phyloP scores from a whole-genome alignment of 768 basidiomycete species.

The Tricholoma saponaceum region DNA sequence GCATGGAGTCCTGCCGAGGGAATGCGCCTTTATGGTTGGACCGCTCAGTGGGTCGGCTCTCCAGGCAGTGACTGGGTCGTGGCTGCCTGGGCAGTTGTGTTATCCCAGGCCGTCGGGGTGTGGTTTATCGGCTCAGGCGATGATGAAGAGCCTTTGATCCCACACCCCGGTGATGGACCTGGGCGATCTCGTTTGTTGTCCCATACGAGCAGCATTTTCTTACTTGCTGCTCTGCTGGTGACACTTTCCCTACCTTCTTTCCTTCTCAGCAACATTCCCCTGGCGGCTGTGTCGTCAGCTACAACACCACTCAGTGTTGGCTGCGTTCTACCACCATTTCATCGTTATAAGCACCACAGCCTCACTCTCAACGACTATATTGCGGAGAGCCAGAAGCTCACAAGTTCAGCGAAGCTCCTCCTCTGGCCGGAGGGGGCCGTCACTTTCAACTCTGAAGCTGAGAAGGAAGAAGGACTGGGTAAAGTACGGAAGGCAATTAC shows the following conservation, averaged over 20 bases:
- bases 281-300: constrained; percentile 28
- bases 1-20: constrained; percentile 65
- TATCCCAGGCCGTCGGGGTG: constrained; percentile 46
- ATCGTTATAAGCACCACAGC: constrained; percentile 33
- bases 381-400: constrained; percentile 46
- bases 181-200: constrained; percentile 10
- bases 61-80: constrained; percentile 67
- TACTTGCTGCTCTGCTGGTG: constrained; percentile 38
- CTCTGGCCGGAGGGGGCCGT: constrained; percentile 85
- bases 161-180: constrained; percentile 11
- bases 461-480: constrained; percentile 46
- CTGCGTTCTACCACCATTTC: constrained; percentile 58
- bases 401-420: constrained; percentile 46
- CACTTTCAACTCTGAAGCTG: constrained; percentile 47
- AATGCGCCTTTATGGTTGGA: constrained; percentile 58
- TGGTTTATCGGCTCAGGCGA: constrained; percentile 52
- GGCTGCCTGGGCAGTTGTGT: constrained; percentile 71
- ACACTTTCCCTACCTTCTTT: constrained; percentile 56
- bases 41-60: constrained; percentile 53
- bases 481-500: constrained; percentile 31
- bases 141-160: constrained; percentile 13
- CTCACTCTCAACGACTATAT: constrained; percentile 58
- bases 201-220: constrained; percentile 20
- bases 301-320: constrained; percentile 61
- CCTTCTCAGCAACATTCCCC: constrained; percentile 35